These are phyloP conservation scores for Peronospora belbahrii DNA, from an alignment of 352 stramenopile species.

Conservation along the genomic window DNA sequence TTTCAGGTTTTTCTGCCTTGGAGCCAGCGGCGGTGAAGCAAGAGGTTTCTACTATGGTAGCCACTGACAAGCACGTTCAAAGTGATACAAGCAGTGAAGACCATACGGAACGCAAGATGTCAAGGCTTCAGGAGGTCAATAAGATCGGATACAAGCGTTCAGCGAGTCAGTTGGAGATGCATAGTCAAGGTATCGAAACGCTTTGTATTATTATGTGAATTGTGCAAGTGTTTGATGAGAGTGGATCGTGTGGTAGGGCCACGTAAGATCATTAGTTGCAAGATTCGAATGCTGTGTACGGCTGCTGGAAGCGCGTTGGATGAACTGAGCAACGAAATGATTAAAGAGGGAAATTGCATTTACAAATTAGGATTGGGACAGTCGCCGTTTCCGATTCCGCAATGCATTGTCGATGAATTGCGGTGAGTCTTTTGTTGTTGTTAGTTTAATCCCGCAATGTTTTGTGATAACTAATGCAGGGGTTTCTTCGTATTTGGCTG, in stretches of 20 bases:
- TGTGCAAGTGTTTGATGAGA: neutral
- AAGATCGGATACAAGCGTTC: constrained; percentile 37
- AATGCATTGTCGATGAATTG: constrained; percentile 84
- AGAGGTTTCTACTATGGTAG: neutral
- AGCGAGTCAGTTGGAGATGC: constrained; percentile 32
- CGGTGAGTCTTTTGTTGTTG: constrained; percentile 30
- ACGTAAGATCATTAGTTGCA: constrained; percentile 81
- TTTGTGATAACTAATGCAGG: neutral
- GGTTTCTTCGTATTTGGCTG: neutral
- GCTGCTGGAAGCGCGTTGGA: constrained; percentile 72
- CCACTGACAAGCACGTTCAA: constrained; percentile 5
- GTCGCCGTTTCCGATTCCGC: constrained; percentile 79
- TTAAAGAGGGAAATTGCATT: constrained; percentile 66
- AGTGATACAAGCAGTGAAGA: constrained; percentile 22
- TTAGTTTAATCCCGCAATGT: neutral
- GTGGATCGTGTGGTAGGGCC: constrained; percentile 32
- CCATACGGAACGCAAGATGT: neutral
- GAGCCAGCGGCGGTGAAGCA: constrained; percentile 5
- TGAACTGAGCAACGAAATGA: constrained; percentile 82
- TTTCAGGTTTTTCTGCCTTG: constrained; percentile 2
- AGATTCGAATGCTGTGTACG: constrained; percentile 79
- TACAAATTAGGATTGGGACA: constrained; percentile 83
- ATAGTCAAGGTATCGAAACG: constrained; percentile 22
- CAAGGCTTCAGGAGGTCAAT: neutral
- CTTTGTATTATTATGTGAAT: neutral